These are phyloP conservation scores for Lasiodiplodia theobromae DNA, from an alignment of 2,329 filamentous ascomycete genomes.

Conservation along the genomic window DNA sequence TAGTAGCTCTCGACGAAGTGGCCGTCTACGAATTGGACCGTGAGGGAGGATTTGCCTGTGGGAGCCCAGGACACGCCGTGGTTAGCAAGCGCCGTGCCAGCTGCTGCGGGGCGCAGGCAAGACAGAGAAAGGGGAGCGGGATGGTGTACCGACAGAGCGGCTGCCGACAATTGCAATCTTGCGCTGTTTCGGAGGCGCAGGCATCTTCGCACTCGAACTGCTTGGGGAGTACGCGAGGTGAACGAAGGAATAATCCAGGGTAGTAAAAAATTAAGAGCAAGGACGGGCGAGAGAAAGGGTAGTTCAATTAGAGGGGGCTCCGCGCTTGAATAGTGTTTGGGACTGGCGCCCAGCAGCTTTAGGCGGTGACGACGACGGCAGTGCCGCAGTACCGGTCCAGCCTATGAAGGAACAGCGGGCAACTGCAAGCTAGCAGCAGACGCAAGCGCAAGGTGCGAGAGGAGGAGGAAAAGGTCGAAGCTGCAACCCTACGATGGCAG, in stretches of 20 bases:
- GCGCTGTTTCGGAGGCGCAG: slow-evolving; percentile 80
- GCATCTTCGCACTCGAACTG: slow-evolving; percentile 57
- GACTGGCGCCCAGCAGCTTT: slow-evolving; percentile 21
- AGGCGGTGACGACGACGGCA: slow-evolving; percentile 22
- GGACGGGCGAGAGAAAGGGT: background rate
- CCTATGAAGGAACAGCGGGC: slow-evolving; percentile 22
- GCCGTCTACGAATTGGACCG: slow-evolving; percentile 95
- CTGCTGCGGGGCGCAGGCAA: slow-evolving; percentile 2
- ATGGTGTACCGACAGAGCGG: slow-evolving; percentile 79
- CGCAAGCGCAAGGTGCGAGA: background rate
- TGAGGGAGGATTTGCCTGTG: slow-evolving; percentile 93
- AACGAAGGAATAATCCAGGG: background rate
- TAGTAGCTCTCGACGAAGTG: slow-evolving; percentile 99
- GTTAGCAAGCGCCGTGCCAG: background rate
- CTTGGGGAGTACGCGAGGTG: background rate
- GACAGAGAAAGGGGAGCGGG: slow-evolving; percentile 30
- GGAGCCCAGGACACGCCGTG: slow-evolving; percentile 19
- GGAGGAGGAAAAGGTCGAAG: slow-evolving; percentile 8
- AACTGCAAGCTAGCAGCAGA: background rate
- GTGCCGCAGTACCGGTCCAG: slow-evolving; percentile 12
- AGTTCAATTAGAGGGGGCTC: slow-evolving; percentile 19
- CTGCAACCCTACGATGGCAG: slow-evolving; percentile 26
- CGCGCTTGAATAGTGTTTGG: slow-evolving; percentile 21
- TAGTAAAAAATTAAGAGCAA: background rate
- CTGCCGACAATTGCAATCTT: slow-evolving; percentile 97